phyloP scores from a whole-genome alignment of 2,329 filamentous ascomycete genomes.

The Aspergillus ustus region DNA sequence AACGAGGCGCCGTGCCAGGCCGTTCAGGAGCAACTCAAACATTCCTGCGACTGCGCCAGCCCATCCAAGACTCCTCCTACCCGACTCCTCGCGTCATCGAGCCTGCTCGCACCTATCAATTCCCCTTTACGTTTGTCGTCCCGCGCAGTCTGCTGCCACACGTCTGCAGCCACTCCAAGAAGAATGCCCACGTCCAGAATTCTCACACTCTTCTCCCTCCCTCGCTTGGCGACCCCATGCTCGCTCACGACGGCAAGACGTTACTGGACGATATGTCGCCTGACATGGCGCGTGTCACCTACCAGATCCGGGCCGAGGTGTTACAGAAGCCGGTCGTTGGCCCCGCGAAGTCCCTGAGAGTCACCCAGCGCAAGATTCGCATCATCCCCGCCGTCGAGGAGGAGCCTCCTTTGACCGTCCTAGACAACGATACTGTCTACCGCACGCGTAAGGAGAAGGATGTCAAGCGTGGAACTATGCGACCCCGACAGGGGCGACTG shows the following conservation, averaged over 20 bases:
- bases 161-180: slow-evolving; percentile 60
- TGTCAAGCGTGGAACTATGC: slow-evolving; percentile 64
- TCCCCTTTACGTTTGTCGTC: slow-evolving; percentile 68
- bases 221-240: slow-evolving; percentile 62
- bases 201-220: slow-evolving; percentile 65
- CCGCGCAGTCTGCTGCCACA: slow-evolving; percentile 64
- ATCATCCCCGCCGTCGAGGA: slow-evolving; percentile 64
- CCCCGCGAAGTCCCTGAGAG: slow-evolving; percentile 50
- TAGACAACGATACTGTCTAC: slow-evolving; percentile 54
- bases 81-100: slow-evolving; percentile 60
- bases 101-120: slow-evolving; percentile 60
- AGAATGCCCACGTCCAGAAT: slow-evolving; percentile 56
- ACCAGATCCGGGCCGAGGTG: slow-evolving; percentile 58
- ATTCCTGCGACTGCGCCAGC: slow-evolving; percentile 67
- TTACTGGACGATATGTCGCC: slow-evolving; percentile 66
- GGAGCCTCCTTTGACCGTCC: slow-evolving; percentile 60
- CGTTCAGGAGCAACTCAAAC: slow-evolving; percentile 62
- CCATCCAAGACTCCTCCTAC: slow-evolving; percentile 57
- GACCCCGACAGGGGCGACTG: slow-evolving; percentile 61
- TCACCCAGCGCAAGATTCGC: slow-evolving; percentile 60
- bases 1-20: slow-evolving; percentile 59
- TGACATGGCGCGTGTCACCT: slow-evolving; percentile 65
- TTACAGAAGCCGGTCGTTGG: slow-evolving; percentile 18
- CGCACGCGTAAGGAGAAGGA: slow-evolving; percentile 62
- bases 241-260: slow-evolving; percentile 54